phyloP scores from a whole-genome alignment of 2,329 filamentous ascomycete species.

The Alternaria dauci region DNA sequence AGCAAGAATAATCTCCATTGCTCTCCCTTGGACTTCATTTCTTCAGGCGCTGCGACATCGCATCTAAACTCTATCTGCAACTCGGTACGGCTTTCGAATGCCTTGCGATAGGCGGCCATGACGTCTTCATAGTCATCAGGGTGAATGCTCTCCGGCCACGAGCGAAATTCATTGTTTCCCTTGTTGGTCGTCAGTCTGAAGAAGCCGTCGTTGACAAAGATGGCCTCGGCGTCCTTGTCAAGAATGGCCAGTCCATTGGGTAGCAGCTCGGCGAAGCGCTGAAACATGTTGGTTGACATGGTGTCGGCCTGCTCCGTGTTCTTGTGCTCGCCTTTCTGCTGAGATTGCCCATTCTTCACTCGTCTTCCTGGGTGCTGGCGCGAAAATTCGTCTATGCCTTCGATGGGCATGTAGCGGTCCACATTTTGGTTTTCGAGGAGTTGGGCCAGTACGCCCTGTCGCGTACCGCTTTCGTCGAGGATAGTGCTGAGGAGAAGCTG shows the following conservation, averaged over 20 bases:
- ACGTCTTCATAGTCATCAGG: conserved; percentile 56
- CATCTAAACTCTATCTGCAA: conserved; percentile 56
- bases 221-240: conserved; percentile 54
- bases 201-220: conserved; percentile 59
- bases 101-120: conserved; percentile 55
- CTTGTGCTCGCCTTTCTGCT: conserved; percentile 11
- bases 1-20: conserved; percentile 56
- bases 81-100: conserved; percentile 50
- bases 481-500: conserved; percentile 46
- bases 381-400: conserved; percentile 34
- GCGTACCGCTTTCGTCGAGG: conserved; percentile 40
- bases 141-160: conserved; percentile 58
- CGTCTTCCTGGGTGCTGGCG: conserved; percentile 19
- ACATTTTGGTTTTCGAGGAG: conserved; percentile 31
- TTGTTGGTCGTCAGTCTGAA: conserved; percentile 57
- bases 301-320: conserved; percentile 31
- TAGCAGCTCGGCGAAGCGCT: conserved; percentile 56
- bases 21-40: conserved; percentile 23
- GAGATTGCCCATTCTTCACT: conserved; percentile 16
- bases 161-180: conserved; percentile 51
- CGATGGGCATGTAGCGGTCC: conserved; percentile 37
- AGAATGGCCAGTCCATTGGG: conserved; percentile 58
- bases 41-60: conserved; percentile 40
- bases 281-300: conserved; percentile 55
- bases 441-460: conserved; percentile 46